Evolutionary conservation across 2,329 filamentous ascomycete species (phyloP).

Genomic region (Sarocladium strictum): DNA sequence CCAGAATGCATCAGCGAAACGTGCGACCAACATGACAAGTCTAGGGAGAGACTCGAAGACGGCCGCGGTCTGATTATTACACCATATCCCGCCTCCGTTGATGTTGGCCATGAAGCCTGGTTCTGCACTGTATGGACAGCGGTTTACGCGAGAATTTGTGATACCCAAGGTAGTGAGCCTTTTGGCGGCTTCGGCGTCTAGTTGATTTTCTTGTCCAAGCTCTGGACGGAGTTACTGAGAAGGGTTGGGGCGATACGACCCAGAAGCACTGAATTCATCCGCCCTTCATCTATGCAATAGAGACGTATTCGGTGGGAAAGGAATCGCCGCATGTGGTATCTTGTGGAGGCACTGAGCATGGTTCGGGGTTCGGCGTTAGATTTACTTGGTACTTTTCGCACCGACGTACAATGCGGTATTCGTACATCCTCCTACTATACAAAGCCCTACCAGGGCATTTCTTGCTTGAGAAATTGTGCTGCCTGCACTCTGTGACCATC

Average conservation of each 20-base stretch:
- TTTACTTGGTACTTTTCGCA: background rate
- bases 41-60: slow-evolving; percentile 28
- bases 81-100: background rate
- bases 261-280: background rate
- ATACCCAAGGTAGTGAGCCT: slow-evolving; percentile 28
- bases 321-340: background rate
- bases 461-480: background rate
- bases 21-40: slow-evolving; percentile 24
- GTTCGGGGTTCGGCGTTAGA: background rate
- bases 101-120: slow-evolving; percentile 4
- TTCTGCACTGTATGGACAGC: background rate
- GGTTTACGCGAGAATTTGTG: slow-evolving; percentile 19
- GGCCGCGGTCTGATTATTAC: slow-evolving; percentile 24
- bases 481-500: background rate
- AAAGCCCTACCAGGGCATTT: background rate
- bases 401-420: slow-evolving; percentile 1
- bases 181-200: background rate
- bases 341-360: background rate
- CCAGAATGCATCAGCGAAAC: slow-evolving; percentile 26
- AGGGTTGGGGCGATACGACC: background rate
- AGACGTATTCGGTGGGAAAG: background rate
- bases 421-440: background rate
- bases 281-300: background rate
- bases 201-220: background rate
- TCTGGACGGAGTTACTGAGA: background rate